These are phyloP conservation scores for Metschnikowia koreensis DNA, from an alignment of 805 yeast genomes.

Conservation along the genomic window DNA sequence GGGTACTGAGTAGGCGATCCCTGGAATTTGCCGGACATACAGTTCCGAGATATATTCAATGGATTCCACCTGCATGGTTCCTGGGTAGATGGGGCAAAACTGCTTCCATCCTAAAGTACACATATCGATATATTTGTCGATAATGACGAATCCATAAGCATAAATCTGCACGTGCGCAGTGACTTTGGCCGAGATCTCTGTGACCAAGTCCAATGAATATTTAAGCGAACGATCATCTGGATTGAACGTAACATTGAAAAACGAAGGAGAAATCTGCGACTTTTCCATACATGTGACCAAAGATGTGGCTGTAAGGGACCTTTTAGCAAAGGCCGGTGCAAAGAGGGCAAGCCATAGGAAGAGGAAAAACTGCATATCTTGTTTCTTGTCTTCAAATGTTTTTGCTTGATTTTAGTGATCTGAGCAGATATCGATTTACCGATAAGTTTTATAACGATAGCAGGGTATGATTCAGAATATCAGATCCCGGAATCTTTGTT, in stretches of 20 bases:
- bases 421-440: no score
- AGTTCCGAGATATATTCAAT: constrained; percentile 53
- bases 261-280: constrained; percentile 69
- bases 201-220: constrained; percentile 66
- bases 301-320: constrained; percentile 58
- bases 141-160: constrained; percentile 81
- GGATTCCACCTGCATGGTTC: constrained; percentile 73
- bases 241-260: constrained; percentile 71
- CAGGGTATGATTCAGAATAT: not conserved
- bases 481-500: not conserved
- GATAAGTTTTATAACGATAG: no score
- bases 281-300: constrained; percentile 83
- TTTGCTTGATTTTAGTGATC: not conserved
- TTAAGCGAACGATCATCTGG: constrained; percentile 67
- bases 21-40: constrained; percentile 65
- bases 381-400: not conserved
- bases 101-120: constrained; percentile 76
- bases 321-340: constrained; percentile 19
- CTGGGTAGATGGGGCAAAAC: constrained; percentile 87
- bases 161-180: constrained; percentile 69
- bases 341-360: constrained; percentile 13
- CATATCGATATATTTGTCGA: constrained; percentile 55
- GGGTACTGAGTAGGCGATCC: constrained; percentile 82
- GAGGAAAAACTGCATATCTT: constrained; percentile 9
- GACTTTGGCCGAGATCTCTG: constrained; percentile 66